Percentiles rank a stretch among this genome's conserved stretches.
Conservation (phyloP, 345 rosid genomes). For the Lepidium aucheri region DNA sequence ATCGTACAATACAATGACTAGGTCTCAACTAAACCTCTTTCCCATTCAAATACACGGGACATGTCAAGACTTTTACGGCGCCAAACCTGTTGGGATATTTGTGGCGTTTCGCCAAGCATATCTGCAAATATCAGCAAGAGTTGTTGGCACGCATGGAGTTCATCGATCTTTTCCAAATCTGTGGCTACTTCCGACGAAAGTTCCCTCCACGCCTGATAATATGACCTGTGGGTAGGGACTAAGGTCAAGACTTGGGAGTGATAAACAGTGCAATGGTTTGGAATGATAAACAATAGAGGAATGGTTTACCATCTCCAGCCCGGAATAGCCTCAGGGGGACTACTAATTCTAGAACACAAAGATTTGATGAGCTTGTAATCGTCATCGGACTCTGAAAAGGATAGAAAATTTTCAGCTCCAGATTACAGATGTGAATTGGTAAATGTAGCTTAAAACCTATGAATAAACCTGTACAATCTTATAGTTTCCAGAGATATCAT, state of each 20-base stretch:
- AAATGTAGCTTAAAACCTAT: constrained; percentile 2
- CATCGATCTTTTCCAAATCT: constrained; percentile 43
- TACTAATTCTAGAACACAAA: constrained; percentile 38
- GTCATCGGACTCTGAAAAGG: constrained; percentile 16
- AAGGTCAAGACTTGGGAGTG: not conserved
- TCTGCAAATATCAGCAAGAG: constrained; percentile 39
- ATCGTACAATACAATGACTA: not conserved
- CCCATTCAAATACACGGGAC: constrained; percentile 49
- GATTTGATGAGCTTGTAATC: constrained; percentile 23
- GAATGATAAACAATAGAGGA: not conserved
- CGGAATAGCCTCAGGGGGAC: constrained; percentile 65
- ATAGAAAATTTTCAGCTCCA: not conserved
- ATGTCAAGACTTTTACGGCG: constrained; percentile 30
- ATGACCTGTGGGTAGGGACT: constrained; percentile 50
- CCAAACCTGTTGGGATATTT: constrained; percentile 22
- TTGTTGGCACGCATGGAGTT: constrained; percentile 54
- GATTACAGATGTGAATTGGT: not conserved
- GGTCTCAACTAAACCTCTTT: constrained; percentile 35
- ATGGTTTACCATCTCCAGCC: constrained; percentile 77
- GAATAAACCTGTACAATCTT: not conserved
- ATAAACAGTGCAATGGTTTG: not conserved
- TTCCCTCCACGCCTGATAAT: constrained; percentile 58
- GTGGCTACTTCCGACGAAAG: constrained; percentile 31
- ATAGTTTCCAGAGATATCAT: constrained; percentile 1
- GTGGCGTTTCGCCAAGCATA: constrained; percentile 33